phyloP scores from a whole-genome alignment of 1,284 basidiomycete genomes.

The Microbotryum violaceum region DNA sequence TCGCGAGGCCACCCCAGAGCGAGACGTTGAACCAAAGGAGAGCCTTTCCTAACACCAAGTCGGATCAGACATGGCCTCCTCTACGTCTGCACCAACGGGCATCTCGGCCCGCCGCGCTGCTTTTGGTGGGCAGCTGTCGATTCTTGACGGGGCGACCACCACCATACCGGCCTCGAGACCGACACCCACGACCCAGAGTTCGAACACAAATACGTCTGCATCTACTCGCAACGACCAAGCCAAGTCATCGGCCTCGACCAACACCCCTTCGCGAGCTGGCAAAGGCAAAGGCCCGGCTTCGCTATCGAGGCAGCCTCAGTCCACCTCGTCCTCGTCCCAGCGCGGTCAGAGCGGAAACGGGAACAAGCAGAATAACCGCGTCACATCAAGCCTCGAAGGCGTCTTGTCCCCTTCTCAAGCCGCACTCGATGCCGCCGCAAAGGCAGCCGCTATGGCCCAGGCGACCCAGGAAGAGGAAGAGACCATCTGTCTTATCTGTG shows the following conservation, averaged over 20 bases:
- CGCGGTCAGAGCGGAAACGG: background rate
- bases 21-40: too few relatives aligned
- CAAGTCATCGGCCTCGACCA: background rate
- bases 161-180: background rate
- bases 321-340: background rate
- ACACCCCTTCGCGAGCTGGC: background rate
- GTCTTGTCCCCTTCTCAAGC: background rate
- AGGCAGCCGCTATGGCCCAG: background rate
- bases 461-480: slow-evolving; percentile 40
- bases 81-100: too few relatives aligned
- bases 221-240: background rate
- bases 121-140: slow-evolving; percentile 1
- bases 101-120: background rate
- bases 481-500: slow-evolving; percentile 84
- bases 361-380: background rate
- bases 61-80: too few relatives aligned
- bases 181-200: background rate
- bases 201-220: background rate
- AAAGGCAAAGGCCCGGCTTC: background rate
- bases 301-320: background rate
- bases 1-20: too few relatives aligned
- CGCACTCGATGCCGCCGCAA: background rate
- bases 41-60: too few relatives aligned
- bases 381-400: too few relatives aligned
- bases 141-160: background rate